A percentile compares a stretch with the other conserved stretches of the same genome.
phyloP scores from a whole-genome alignment of 164 flowering plant species.

The Tetracentron sinense region DNA sequence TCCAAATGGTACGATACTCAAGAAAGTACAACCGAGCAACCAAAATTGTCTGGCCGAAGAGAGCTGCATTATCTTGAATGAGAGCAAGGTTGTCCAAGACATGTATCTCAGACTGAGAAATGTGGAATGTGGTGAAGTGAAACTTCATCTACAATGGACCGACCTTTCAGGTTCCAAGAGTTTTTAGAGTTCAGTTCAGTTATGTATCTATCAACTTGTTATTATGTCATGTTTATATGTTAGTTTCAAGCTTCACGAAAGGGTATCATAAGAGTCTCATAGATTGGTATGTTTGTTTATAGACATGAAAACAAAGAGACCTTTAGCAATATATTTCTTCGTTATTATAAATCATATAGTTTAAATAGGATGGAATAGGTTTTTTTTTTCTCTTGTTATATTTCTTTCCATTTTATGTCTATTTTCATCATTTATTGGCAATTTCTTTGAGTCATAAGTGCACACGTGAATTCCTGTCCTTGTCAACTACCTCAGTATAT shows the following conservation, averaged over 20 bases:
- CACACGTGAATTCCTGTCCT: neutral
- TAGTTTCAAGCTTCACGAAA: neutral
- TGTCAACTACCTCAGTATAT: no score
- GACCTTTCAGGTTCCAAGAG: slow-evolving; percentile 57
- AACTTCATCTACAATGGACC: slow-evolving; percentile 66
- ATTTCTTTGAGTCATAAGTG: no score
- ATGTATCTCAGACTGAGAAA: slow-evolving; percentile 51
- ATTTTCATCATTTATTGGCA: neutral
- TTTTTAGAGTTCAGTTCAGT: slow-evolving; percentile 2
- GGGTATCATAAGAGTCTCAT: neutral
- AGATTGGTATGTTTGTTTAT: neutral
- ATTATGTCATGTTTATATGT: no score
- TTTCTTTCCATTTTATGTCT: neutral
- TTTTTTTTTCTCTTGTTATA: neutral
- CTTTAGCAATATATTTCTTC: neutral
- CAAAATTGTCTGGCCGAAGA: slow-evolving; percentile 62
- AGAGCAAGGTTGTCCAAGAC: slow-evolving; percentile 54
- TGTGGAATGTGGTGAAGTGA: slow-evolving; percentile 74
- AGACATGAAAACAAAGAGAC: neutral
- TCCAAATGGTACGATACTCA: slow-evolving; percentile 43
- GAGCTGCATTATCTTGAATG: slow-evolving; percentile 36
- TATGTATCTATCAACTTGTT: neutral
- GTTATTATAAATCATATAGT: neutral
- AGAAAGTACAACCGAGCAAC: slow-evolving; percentile 38
- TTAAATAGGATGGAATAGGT: neutral